Evolutionary conservation across 345 rosid genomes (phyloP), one percentile per base, ranked within the genome.

Genomic region (Sonneratia caseolaris): DNA sequence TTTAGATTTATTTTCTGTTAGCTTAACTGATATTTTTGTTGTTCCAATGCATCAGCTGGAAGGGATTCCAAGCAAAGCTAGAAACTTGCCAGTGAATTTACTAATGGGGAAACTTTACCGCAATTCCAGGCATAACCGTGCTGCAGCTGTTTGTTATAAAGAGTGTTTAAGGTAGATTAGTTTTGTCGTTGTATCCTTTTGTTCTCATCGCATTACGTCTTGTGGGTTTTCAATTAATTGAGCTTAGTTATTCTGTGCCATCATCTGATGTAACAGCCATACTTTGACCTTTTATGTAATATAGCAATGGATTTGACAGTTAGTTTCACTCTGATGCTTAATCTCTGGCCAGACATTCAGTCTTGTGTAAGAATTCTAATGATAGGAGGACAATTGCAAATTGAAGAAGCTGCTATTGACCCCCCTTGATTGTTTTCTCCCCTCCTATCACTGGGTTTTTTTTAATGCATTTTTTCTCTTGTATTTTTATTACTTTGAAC

Each of bases 31-130:
- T 40, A 18, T 19, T 56, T 66, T 35, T n/a, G 22, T 8, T 72
- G 16, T 18, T 53, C 71, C 65, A 72, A n/a, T 76, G 37, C 75
- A 69, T 68, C 79, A 95, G 99, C 86, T 95, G 89, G 99, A 92
- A 73, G 91, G 89, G 79, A 86, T 90, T 76, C 94, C 98, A 51
- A 83, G 88, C 84, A 95, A 95, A 87, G 84, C 91, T 37, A 86
- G 99, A 77, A 95, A 82, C 81, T 82, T 95, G 82, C 96, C 87
- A 81, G 92, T 95, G 97, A 92, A 88, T 88, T 71, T 95, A 73
- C 76, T 92, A 73, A 83, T 92, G 96, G 99, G 94, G 75, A 95
- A 95, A 81, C 97, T 95, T 80, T 94, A 86, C 77, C 87, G 94
- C 11, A 89, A 86, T 78, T 84, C 96, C 65, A 92, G 86, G 82